Conservation (phyloP, 2,329 filamentous ascomycete species). For the Paramyrothecium roridum region DNA sequence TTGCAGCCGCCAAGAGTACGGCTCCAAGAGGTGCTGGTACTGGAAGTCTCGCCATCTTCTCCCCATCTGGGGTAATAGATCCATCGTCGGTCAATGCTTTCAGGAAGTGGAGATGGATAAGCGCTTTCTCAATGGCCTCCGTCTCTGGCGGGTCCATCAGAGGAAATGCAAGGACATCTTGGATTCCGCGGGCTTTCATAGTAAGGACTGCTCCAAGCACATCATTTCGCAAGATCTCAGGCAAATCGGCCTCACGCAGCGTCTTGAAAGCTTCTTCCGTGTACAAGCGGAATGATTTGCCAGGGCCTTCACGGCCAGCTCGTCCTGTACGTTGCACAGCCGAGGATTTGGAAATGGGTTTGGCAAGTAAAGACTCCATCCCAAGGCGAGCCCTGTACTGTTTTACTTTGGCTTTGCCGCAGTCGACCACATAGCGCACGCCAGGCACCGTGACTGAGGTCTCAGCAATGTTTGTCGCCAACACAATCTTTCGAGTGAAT, state of each 20-base stretch:
- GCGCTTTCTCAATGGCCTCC: conserved; percentile 76
- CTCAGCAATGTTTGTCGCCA: conserved; percentile 97
- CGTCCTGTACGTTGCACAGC: conserved; percentile 89
- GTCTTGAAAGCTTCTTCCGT: conserved; percentile 72
- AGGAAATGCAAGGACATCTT: conserved; percentile 78
- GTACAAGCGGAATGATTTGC: conserved; percentile 87
- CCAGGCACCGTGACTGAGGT: conserved; percentile 95
- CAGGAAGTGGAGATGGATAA: conserved; percentile 76
- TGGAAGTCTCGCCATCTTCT: conserved; percentile 78
- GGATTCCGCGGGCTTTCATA: conserved; percentile 88
- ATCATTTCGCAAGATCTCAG: conserved; percentile 90
- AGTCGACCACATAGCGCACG: conserved; percentile 87
- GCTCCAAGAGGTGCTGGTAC: conserved; percentile 77
- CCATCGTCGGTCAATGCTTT: conserved; percentile 72
- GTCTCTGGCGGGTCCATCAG: conserved; percentile 78
- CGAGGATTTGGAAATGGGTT: conserved; percentile 89
- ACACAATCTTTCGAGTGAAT: conserved; percentile 82
- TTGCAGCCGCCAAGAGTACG: conserved; percentile 76
- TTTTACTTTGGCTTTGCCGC: conserved; percentile 91
- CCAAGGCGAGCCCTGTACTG: conserved; percentile 82
- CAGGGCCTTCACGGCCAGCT: conserved; percentile 86
- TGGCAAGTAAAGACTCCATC: conserved; percentile 85
- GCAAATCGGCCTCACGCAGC: conserved; percentile 71
- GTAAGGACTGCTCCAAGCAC: conserved; percentile 81
- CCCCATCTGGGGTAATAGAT: conserved; percentile 69